phyloP scores from a whole-genome alignment of 2,329 filamentous ascomycete species.

The Colletotrichum sp. region DNA sequence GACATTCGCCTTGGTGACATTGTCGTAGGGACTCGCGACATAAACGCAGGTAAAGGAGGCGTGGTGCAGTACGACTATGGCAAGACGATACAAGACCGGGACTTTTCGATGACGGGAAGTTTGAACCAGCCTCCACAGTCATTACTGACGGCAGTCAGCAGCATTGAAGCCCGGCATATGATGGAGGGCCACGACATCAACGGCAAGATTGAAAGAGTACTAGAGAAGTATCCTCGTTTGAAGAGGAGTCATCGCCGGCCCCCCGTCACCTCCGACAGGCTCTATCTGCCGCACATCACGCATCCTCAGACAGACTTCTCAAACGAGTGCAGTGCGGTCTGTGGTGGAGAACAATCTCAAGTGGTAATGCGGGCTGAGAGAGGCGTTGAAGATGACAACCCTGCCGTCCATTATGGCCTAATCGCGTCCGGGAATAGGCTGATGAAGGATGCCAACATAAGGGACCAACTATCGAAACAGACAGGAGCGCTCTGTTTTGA shows the following conservation, averaged over 20 bases:
- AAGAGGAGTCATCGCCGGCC: too few species aligned
- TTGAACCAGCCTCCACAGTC: slow-evolving; percentile 1
- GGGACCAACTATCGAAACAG: slow-evolving; percentile 28
- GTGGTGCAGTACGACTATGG: slow-evolving; percentile 24
- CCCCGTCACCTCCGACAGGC: too few species aligned
- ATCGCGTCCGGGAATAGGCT: slow-evolving; percentile 39
- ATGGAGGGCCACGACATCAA: slow-evolving; percentile 4
- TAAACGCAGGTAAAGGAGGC: neutral
- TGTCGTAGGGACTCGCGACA: slow-evolving; percentile 6
- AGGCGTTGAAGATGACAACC: neutral
- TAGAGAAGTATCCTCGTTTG: neutral
- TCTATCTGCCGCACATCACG: too few species aligned
- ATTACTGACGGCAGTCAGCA: slow-evolving; percentile 13
- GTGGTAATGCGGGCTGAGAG: neutral
- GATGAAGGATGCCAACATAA: slow-evolving; percentile 34
- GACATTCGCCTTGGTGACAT: slow-evolving; percentile 25
- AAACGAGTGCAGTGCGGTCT: neutral
- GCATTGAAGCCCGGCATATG: slow-evolving; percentile 1
- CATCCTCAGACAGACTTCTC: too few species aligned
- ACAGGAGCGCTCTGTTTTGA: slow-evolving; percentile 22
- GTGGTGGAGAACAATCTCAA: neutral
- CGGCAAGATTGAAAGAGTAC: neutral
- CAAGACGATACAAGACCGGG: neutral
- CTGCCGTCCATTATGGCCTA: slow-evolving; percentile 25
- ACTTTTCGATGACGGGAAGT: slow-evolving; percentile 1